Evolutionary conservation across 768 basidiomycete species (phyloP).

Genomic region (Candolleomyces aberdarensis): DNA sequence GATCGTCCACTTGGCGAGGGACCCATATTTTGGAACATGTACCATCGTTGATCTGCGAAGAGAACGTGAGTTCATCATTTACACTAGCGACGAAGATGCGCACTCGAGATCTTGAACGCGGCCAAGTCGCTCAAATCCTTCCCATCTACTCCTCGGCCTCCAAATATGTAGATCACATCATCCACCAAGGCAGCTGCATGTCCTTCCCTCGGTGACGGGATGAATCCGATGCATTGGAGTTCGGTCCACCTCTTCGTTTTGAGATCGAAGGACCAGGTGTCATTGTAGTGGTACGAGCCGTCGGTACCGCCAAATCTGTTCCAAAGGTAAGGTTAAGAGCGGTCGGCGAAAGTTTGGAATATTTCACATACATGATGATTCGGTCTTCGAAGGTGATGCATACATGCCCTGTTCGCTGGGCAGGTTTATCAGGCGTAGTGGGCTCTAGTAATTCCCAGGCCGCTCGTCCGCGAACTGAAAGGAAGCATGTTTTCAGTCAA

Average conservation of each 20-base stretch:
- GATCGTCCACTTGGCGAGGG: slow-evolving; percentile 89
- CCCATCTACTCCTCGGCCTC: slow-evolving; percentile 94
- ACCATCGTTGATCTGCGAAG: slow-evolving; percentile 89
- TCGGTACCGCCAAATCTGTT: slow-evolving; percentile 95
- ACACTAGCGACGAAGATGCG: slow-evolving; percentile 1
- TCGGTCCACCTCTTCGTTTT: slow-evolving; percentile 83
- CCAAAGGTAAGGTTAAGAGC: slow-evolving; percentile 9
- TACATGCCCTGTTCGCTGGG: slow-evolving; percentile 89
- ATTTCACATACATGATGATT: slow-evolving; percentile 68
- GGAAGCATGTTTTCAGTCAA: slow-evolving; percentile 4
- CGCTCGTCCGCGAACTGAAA: slow-evolving; percentile 75
- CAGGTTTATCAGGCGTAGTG: slow-evolving; percentile 57
- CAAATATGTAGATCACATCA: slow-evolving; percentile 97
- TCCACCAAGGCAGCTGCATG: slow-evolving; percentile 96
- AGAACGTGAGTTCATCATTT: neutral
- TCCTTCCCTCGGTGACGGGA: slow-evolving; percentile 92
- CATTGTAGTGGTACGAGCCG: slow-evolving; percentile 98
- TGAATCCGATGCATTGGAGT: slow-evolving; percentile 93
- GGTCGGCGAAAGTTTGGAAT: slow-evolving; percentile 8
- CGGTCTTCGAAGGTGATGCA: slow-evolving; percentile 80
- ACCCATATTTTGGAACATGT: slow-evolving; percentile 99
- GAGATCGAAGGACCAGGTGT: slow-evolving; percentile 94
- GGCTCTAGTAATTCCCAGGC: slow-evolving; percentile 82
- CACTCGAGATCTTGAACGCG: slow-evolving; percentile 96
- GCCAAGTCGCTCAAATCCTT: slow-evolving; percentile 93